Evolutionary conservation across 352 stramenopile species (phyloP).

Genomic region (Phytophthora crassamura): DNA sequence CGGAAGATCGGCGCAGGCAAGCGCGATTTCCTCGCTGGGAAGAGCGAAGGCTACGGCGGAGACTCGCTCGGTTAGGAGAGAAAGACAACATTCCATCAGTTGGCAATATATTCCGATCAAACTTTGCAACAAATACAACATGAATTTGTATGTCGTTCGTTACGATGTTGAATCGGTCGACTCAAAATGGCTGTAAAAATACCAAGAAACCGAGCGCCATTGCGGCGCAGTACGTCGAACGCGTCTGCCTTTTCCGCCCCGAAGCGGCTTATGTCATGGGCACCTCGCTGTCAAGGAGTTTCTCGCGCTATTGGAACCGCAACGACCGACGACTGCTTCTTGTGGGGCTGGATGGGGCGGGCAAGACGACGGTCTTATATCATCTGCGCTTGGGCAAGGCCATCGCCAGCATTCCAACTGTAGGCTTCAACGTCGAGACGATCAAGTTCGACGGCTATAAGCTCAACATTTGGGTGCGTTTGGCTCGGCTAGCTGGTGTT

Average conservation of each 20-base stretch:
- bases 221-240: slow-evolving; percentile 7
- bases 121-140: background rate
- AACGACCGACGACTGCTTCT: slow-evolving; percentile 81
- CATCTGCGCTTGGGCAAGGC: slow-evolving; percentile 76
- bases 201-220: slow-evolving; percentile 14
- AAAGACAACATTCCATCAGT: slow-evolving; percentile 3
- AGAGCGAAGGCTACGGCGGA: slow-evolving; percentile 93
- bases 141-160: slow-evolving; percentile 15
- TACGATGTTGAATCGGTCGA: slow-evolving; percentile 22
- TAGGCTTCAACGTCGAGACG: slow-evolving; percentile 88
- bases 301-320: slow-evolving; percentile 76
- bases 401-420: slow-evolving; percentile 81
- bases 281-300: slow-evolving; percentile 68
- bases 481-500: background rate
- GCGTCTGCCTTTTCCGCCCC: slow-evolving; percentile 6
- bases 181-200: slow-evolving; percentile 30
- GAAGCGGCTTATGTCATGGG: slow-evolving; percentile 65
- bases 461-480: slow-evolving; percentile 78
- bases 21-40: slow-evolving; percentile 94
- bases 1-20: slow-evolving; percentile 94
- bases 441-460: slow-evolving; percentile 77
- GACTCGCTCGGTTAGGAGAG: slow-evolving; percentile 83
- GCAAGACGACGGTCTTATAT: slow-evolving; percentile 88
- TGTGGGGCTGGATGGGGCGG: slow-evolving; percentile 75
- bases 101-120: slow-evolving; percentile 16